Evolutionary conservation across 495 filamentous ascomycete species (phyloP).

Genomic region (Cercophora newfieldiana): DNA sequence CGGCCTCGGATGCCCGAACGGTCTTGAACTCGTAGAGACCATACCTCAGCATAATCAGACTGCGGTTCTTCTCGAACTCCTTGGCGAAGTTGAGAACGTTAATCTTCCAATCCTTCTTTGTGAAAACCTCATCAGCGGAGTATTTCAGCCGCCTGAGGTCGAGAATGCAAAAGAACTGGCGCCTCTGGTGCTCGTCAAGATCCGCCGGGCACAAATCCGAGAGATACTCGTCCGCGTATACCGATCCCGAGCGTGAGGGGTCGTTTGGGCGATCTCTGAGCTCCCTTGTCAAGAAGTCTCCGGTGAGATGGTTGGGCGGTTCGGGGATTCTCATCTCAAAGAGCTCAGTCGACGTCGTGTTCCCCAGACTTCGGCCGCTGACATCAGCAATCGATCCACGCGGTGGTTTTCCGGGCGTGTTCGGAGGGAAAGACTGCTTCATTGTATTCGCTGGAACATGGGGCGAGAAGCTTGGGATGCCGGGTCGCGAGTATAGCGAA

Average conservation of each 20-base stretch:
- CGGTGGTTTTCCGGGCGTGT: slow-evolving; percentile 31
- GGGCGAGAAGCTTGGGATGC: slow-evolving; percentile 40
- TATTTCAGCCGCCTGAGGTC: slow-evolving; percentile 54
- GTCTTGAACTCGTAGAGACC: slow-evolving; percentile 56
- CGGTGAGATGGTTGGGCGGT: slow-evolving; percentile 46
- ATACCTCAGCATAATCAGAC: slow-evolving; percentile 53
- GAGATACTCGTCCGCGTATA: slow-evolving; percentile 53
- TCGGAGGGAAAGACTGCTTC: slow-evolving; percentile 39
- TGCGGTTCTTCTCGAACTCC: slow-evolving; percentile 55
- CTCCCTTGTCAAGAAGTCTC: slow-evolving; percentile 46
- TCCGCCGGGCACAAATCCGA: slow-evolving; percentile 48
- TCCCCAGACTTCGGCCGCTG: slow-evolving; percentile 37
- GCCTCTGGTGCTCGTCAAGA: slow-evolving; percentile 49
- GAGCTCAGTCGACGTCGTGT: slow-evolving; percentile 39
- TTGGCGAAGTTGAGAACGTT: slow-evolving; percentile 54
- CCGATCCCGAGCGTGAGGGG: slow-evolving; percentile 39
- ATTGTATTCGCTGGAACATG: slow-evolving; percentile 30
- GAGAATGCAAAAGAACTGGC: slow-evolving; percentile 55
- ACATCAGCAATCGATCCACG: slow-evolving; percentile 32
- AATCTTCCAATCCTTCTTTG: slow-evolving; percentile 54
- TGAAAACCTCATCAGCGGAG: slow-evolving; percentile 52
- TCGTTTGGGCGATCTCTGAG: slow-evolving; percentile 38
- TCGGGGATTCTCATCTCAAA: slow-evolving; percentile 51
- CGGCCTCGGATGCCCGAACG: slow-evolving; percentile 47
- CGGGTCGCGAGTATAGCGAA: slow-evolving; percentile 31